These are phyloP conservation scores for Aspergillus sclerotioniger DNA, from an alignment of 495 filamentous ascomycete species.

Conservation along the genomic window DNA sequence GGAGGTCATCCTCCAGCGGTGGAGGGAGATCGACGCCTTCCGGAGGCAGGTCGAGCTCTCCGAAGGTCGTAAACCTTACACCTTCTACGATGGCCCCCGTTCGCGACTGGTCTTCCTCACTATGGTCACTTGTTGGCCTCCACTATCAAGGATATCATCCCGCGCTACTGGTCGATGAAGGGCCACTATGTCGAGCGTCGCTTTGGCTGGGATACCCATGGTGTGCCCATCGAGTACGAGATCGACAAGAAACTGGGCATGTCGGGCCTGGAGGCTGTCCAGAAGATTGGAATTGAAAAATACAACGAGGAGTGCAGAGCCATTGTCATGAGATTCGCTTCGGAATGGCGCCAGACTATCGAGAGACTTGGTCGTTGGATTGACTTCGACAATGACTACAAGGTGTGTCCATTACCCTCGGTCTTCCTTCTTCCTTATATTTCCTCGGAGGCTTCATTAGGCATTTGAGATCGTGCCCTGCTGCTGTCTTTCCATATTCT, in stretches of 20 bases:
- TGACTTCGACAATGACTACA: constrained; percentile 98
- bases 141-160: constrained; percentile 97
- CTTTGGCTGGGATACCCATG: constrained; percentile 90
- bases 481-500: neutral
- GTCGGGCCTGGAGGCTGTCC: constrained; percentile 83
- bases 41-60: constrained; percentile 71
- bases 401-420: constrained; percentile 47
- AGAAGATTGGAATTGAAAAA: constrained; percentile 79
- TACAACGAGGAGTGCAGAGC: constrained; percentile 93
- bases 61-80: constrained; percentile 70
- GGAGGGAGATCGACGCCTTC: constrained; percentile 91
- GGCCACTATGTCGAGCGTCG: constrained; percentile 75
- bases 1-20: constrained; percentile 73
- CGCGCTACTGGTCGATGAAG: constrained; percentile 97
- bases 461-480: neutral
- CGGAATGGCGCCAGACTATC: constrained; percentile 88
- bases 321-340: constrained; percentile 91
- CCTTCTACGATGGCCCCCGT: constrained; percentile 61
- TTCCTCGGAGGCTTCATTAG: no score
- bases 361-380: constrained; percentile 94
- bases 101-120: constrained; percentile 78
- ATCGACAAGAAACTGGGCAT: constrained; percentile 97
- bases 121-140: constrained; percentile 95
- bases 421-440: neutral
- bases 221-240: constrained; percentile 93